These are phyloP conservation scores for Melastoma candidum DNA, from an alignment of 441 rosid genomes.

Conservation along the genomic window DNA sequence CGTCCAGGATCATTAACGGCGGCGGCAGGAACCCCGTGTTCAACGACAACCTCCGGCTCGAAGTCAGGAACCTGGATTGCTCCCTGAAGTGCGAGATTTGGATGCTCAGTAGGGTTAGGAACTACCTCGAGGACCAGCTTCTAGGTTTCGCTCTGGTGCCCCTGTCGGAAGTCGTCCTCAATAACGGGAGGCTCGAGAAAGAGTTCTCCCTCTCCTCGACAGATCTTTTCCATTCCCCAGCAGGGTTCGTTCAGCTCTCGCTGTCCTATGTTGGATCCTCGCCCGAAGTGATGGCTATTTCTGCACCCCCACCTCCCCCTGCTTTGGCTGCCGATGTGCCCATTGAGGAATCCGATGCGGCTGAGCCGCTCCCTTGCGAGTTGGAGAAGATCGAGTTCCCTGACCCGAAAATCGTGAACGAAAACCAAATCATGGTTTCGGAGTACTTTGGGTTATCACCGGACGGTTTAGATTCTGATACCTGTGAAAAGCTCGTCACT, in stretches of 20 bases:
- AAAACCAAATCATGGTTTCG: conserved; percentile 90
- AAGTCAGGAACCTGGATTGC: conserved; percentile 53
- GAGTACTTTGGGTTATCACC: conserved; percentile 73
- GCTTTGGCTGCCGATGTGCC: conserved; percentile 29
- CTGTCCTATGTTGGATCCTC: conserved; percentile 69
- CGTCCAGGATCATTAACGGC: conserved; percentile 91
- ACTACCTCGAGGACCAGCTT: conserved; percentile 94
- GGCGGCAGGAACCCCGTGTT: conserved; percentile 98
- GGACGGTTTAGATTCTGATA: conserved; percentile 45
- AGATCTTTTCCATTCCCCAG: conserved; percentile 90
- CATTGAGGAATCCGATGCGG: conserved; percentile 29
- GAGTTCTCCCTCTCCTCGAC: conserved; percentile 96
- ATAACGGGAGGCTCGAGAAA: conserved; percentile 72
- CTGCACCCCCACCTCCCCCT: conserved; percentile 27
- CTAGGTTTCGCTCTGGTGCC: conserved; percentile 90
- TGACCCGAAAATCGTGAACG: conserved; percentile 79
- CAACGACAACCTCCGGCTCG: conserved; percentile 52
- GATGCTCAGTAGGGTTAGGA: conserved; percentile 98
- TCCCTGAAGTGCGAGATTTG: conserved; percentile 91
- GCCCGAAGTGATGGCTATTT: conserved; percentile 80
- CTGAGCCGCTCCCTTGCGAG: conserved; percentile 44
- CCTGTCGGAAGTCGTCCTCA: conserved; percentile 65
- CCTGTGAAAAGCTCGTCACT: conserved; percentile 49
- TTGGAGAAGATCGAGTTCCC: conserved; percentile 95
- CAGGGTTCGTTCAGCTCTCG: conserved; percentile 86